Evolutionary conservation across 192 early-diverging fungal genomes (phyloP).

Genomic region (Geranomyces variabilis): DNA sequence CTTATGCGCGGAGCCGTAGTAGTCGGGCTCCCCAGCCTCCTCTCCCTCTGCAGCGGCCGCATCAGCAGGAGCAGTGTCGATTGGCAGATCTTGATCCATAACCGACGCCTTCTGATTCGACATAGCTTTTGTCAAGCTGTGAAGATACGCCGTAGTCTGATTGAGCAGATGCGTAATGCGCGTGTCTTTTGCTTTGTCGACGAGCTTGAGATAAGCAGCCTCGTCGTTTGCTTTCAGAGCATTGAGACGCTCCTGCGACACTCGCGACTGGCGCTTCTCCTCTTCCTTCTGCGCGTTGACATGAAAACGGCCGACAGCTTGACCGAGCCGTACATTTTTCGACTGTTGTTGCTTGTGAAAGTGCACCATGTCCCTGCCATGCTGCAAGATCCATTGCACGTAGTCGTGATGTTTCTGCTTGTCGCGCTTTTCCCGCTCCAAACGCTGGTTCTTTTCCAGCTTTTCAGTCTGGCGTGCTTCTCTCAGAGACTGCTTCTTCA

Average conservation of each 20-base stretch:
- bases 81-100: constrained; percentile 52
- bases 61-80: constrained; percentile 40
- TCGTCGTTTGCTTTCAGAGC: constrained; percentile 98
- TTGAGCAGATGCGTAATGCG: constrained; percentile 89
- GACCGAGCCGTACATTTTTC: constrained; percentile 75
- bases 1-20: constrained; percentile 87
- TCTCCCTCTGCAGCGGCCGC: constrained; percentile 35
- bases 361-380: constrained; percentile 67
- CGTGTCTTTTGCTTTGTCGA: constrained; percentile 95
- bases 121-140: constrained; percentile 83
- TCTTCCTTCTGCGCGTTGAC: constrained; percentile 90
- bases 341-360: constrained; percentile 71
- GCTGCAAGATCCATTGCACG: constrained; percentile 72
- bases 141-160: constrained; percentile 88
- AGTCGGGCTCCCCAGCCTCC: constrained; percentile 58
- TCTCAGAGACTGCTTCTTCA: constrained; percentile 65
- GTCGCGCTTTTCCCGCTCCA: constrained; percentile 85
- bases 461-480: constrained; percentile 88
- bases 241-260: constrained; percentile 92
- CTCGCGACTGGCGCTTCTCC: constrained; percentile 79
- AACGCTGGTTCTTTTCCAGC: constrained; percentile 84
- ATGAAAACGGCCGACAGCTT: constrained; percentile 76
- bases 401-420: constrained; percentile 81
- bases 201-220: constrained; percentile 92
- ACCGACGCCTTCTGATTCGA: constrained; percentile 69